Evolutionary conservation across 1,284 basidiomycete species (phyloP).

Genomic region (Ceratobasidium sp.): DNA sequence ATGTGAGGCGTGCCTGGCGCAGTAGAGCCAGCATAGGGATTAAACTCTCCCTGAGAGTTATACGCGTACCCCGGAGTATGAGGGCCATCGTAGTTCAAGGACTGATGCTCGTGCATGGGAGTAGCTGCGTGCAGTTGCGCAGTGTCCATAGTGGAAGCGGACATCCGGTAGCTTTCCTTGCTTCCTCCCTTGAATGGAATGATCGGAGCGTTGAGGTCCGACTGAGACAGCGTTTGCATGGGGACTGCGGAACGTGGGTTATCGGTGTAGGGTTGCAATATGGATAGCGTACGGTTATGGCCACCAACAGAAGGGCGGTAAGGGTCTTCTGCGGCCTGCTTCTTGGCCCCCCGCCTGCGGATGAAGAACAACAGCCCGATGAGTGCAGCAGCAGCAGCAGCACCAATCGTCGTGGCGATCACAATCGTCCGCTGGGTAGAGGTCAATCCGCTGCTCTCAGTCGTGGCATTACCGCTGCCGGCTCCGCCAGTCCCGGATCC

Average conservation of each 20-base stretch:
- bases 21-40: not conserved
- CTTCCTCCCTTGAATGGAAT: not conserved
- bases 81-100: not conserved
- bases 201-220: constrained; percentile 16
- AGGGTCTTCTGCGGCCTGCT: not conserved
- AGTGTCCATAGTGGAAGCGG: constrained; percentile 29
- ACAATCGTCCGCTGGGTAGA: constrained; percentile 10
- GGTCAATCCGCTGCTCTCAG: not conserved
- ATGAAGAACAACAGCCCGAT: constrained; percentile 17
- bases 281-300: not conserved
- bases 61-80: constrained; percentile 1
- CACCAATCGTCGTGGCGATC: constrained; percentile 18
- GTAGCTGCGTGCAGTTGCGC: constrained; percentile 21
- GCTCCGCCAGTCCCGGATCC: not conserved
- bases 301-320: constrained; percentile 10
- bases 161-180: constrained; percentile 30
- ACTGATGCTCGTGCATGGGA: constrained; percentile 23
- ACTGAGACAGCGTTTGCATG: constrained; percentile 34
- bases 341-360: not conserved
- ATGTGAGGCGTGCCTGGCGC: constrained; percentile 8
- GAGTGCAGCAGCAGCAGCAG: not conserved
- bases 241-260: not conserved
- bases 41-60: not conserved
- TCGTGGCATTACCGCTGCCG: not conserved
- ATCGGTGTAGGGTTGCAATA: not conserved